Percentiles rank a stretch among this genome's conserved stretches.
These are phyloP conservation scores for Turnera subulata DNA, from an alignment of 345 rosid genomes.

Conservation along the genomic window DNA sequence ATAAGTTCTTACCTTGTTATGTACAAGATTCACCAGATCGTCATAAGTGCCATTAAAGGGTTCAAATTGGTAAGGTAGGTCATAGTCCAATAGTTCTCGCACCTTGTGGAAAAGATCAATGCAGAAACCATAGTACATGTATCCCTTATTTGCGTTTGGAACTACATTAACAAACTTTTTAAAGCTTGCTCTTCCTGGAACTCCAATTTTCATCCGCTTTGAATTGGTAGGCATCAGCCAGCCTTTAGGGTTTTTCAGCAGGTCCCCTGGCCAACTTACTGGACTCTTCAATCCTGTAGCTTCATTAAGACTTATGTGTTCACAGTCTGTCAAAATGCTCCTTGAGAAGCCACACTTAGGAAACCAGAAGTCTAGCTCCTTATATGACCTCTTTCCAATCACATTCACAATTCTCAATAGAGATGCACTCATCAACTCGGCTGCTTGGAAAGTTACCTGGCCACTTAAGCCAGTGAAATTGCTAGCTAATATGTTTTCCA, in stretches of 20 bases:
- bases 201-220: conserved; percentile 37
- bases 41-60: conserved; percentile 34
- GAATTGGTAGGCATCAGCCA: conserved; percentile 30
- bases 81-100: conserved; percentile 6
- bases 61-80: conserved; percentile 22
- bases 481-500: conserved; percentile 18
- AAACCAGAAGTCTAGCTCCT: conserved; percentile 39
- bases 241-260: conserved; percentile 28
- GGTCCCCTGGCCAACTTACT: conserved; percentile 40
- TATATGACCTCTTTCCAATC: conserved; percentile 31
- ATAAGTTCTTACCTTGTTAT: conserved; percentile 38
- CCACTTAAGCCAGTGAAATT: conserved; percentile 45
- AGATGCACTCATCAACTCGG: conserved; percentile 8
- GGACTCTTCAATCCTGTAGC: not conserved
- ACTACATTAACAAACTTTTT: conserved; percentile 39
- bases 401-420: conserved; percentile 32
- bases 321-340: not conserved
- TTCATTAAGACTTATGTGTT: not conserved
- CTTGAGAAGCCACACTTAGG: conserved; percentile 31
- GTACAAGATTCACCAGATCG: conserved; percentile 31
- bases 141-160: conserved; percentile 4
- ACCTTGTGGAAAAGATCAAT: conserved; percentile 38
- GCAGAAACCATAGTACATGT: conserved; percentile 50
- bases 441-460: conserved; percentile 23
- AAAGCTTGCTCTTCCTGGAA: conserved; percentile 38